Conservation (phyloP, 768 basidiomycete genomes). For the Lepiota brunneoincarnata region DNA sequence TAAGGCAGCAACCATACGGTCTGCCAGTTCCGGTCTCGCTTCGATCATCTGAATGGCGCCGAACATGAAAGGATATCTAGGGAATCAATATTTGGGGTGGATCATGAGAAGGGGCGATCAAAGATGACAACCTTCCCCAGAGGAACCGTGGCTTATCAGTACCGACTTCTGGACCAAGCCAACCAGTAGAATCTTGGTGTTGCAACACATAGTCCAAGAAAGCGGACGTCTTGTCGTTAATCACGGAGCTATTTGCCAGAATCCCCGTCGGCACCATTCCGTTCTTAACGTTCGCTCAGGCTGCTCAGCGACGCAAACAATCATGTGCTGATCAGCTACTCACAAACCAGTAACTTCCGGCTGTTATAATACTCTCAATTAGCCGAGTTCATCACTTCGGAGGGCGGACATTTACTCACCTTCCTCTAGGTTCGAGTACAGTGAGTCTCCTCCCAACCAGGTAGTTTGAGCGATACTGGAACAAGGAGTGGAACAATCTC, state of each 20-base stretch:
- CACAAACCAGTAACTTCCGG: too few species aligned
- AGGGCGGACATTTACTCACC: too few species aligned
- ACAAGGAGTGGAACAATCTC: too few species aligned
- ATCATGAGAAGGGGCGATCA: not conserved
- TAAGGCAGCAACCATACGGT: slow-evolving; percentile 41
- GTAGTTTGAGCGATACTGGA: too few species aligned
- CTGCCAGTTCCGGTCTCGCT: slow-evolving; percentile 37
- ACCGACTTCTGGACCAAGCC: slow-evolving; percentile 53
- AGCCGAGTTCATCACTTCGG: too few species aligned
- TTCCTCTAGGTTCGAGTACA: too few species aligned
- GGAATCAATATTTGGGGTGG: not conserved
- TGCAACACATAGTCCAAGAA: slow-evolving; percentile 50
- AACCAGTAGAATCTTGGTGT: slow-evolving; percentile 50
- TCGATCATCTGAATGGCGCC: slow-evolving; percentile 58
- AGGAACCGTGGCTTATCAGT: slow-evolving; percentile 50
- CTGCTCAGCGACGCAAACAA: too few species aligned
- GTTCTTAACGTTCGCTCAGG: too few species aligned
- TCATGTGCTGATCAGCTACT: too few species aligned
- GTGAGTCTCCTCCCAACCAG: too few species aligned
- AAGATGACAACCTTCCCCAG: slow-evolving; percentile 41
- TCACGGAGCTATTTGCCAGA: slow-evolving; percentile 27
- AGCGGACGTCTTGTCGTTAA: slow-evolving; percentile 41
- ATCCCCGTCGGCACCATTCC: too few species aligned
- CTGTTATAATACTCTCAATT: too few species aligned
- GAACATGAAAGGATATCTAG: slow-evolving; percentile 52